Evolutionary conservation across 78 protist genomes (phyloP).

Genomic region (Dictyostelium firmibasis): DNA sequence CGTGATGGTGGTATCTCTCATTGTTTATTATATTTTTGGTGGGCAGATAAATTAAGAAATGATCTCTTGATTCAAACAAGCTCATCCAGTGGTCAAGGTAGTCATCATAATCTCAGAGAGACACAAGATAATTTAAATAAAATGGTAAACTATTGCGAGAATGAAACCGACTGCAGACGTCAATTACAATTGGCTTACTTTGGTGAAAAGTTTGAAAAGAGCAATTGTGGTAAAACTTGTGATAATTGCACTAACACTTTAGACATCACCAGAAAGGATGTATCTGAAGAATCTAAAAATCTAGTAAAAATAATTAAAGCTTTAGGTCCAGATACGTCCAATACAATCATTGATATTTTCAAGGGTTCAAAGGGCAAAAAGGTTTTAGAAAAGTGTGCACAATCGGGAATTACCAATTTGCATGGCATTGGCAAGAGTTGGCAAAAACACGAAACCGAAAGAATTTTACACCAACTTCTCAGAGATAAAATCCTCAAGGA

Average conservation of each 20-base stretch:
- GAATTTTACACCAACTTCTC: conserved; percentile 12
- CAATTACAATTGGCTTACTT: conserved; percentile 61
- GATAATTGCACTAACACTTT: conserved; percentile 55
- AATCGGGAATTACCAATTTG: not conserved
- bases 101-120: not conserved
- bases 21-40: conserved; percentile 85
- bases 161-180: conserved; percentile 83
- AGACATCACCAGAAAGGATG: not conserved
- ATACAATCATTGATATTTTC: conserved; percentile 1
- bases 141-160: conserved; percentile 84
- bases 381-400: not conserved
- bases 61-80: not conserved
- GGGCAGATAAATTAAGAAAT: conserved; percentile 65
- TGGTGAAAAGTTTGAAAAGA: conserved; percentile 72
- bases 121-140: conserved; percentile 25
- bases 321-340: not conserved
- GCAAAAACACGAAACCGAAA: not conserved
- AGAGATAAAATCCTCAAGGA: not conserved
- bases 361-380: conserved; percentile 3
- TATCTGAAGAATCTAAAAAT: conserved; percentile 23
- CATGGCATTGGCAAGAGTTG: conserved; percentile 20
- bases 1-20: conserved; percentile 91
- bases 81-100: not conserved
- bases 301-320: not conserved
- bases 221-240: conserved; percentile 63